Conservation (phyloP, 495 filamentous ascomycete species). For the Hapsidospora chrysogenum region DNA sequence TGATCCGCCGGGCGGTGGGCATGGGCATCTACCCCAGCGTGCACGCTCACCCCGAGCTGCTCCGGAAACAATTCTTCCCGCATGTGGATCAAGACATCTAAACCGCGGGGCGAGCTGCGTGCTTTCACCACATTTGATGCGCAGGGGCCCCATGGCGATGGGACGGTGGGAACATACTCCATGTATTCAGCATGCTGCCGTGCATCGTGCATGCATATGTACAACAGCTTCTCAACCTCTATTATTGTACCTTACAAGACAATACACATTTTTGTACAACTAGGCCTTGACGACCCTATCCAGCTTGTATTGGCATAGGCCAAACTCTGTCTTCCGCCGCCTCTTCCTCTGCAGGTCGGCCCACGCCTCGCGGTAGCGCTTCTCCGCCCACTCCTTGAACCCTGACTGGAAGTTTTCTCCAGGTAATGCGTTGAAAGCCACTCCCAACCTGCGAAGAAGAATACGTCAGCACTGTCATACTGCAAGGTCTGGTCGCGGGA, state of each 20-base stretch:
- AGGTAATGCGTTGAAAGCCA: constrained; percentile 55
- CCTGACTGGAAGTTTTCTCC: constrained; percentile 40
- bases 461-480: too few relatives aligned
- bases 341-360: constrained; percentile 34
- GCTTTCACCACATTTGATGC: not conserved
- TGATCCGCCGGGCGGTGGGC: constrained; percentile 73
- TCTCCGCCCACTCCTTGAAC: constrained; percentile 55
- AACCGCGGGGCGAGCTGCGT: not conserved
- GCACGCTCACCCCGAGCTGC: constrained; percentile 79
- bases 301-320: constrained; percentile 23
- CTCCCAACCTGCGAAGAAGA: constrained; percentile 31
- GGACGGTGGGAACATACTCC: not conserved
- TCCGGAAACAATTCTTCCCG: constrained; percentile 21
- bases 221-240: constrained; percentile 4
- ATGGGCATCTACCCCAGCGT: constrained; percentile 86
- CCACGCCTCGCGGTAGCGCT: constrained; percentile 54
- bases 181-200: not conserved
- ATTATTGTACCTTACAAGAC: constrained; percentile 11
- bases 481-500: too few relatives aligned
- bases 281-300: constrained; percentile 21
- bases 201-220: constrained; percentile 3
- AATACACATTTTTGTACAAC: constrained; percentile 7
- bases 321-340: constrained; percentile 18
- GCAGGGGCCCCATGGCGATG: not conserved
- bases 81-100: not conserved